Evolutionary conservation across 129 eudicot genomes (phyloP), one percentile per base, ranked within the genome.

Genomic region (Helianthus tuberosus): DNA sequence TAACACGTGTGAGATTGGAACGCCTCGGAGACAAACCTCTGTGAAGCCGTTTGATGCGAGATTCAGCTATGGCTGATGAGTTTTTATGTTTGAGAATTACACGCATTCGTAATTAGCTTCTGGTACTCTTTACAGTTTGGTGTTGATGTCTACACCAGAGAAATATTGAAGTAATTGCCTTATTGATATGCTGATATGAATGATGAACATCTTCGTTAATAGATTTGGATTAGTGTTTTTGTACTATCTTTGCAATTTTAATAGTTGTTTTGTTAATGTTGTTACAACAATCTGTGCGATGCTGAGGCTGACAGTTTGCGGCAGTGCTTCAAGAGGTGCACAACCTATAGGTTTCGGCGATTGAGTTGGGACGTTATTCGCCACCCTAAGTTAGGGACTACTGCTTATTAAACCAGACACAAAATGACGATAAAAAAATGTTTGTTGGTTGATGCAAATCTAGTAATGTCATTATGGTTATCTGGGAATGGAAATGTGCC

Each of bases 1-100:
- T 13, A 94, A 94, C 44, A 90, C 96, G 36, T 94, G 98, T 41
- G 96, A 94, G 85, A 94, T 94, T 73, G 98, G 98, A 57, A 85
- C 85, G 54, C 98, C 97, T 11, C 71, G 96, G 39, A 86, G 97
- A 35, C 98, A 94, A 79, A 94, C 96, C 16, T 79, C 74, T 41
- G 68, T 66, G 38, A 78, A 89, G 67, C 77, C 86, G 5, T n/a
- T 84, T 47, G 95, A 93, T 69, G 77, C 91, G 66, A 87, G 96
- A 13, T 69, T 93, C 66, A 93, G 92, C 85, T 83, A 84, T 61
- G 98, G 96, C 74, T 90, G 78, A 93, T 61, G 70, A 51, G 14
- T 36, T 27, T 49, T 59, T 11, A 27, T 59, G 41, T 59, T 59
- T 27, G 65, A 59, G 39, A 59, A 27, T 25, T 12, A 12, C 65